Conservation (phyloP, 306 rosid species). For the Cucurbita moschata region DNA sequence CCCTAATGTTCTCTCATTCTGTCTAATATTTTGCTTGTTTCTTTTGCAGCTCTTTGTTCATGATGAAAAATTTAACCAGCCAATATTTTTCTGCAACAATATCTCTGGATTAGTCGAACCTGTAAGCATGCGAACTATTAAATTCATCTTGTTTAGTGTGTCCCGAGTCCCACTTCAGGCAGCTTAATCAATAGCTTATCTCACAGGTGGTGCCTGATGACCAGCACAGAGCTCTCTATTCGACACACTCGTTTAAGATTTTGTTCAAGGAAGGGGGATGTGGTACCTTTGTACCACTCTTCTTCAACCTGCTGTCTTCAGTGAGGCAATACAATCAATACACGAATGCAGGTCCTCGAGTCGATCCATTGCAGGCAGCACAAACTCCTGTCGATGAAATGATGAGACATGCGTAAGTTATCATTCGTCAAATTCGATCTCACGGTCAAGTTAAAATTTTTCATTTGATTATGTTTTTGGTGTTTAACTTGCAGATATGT, state of each 20-base stretch:
- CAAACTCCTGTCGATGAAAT: conserved; percentile 95
- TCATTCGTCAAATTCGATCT: not conserved
- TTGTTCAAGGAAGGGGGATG: conserved; percentile 97
- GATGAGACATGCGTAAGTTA: conserved; percentile 92
- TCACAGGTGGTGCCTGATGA: conserved; percentile 73
- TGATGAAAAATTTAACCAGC: conserved; percentile 89
- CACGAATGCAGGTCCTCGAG: conserved; percentile 22
- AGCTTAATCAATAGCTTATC: not conserved
- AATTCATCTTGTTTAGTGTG: not conserved
- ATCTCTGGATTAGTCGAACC: conserved; percentile 90
- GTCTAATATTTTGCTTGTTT: not conserved
- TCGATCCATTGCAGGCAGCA: conserved; percentile 87
- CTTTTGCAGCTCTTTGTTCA: conserved; percentile 58
- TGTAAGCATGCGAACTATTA: conserved; percentile 29
- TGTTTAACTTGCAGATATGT: conserved; percentile 59
- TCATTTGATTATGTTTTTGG: not conserved
- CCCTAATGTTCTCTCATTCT: too few species aligned
- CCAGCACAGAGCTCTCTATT: conserved; percentile 64
- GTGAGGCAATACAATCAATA: conserved; percentile 70
- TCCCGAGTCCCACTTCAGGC: not conserved
- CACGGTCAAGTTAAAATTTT: not conserved
- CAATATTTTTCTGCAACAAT: conserved; percentile 91
- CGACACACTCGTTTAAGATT: conserved; percentile 76
- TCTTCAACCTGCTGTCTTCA: conserved; percentile 75
- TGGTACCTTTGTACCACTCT: conserved; percentile 89